phyloP scores from a whole-genome alignment of 106 monocot species.

The Apostasia ramifera region DNA sequence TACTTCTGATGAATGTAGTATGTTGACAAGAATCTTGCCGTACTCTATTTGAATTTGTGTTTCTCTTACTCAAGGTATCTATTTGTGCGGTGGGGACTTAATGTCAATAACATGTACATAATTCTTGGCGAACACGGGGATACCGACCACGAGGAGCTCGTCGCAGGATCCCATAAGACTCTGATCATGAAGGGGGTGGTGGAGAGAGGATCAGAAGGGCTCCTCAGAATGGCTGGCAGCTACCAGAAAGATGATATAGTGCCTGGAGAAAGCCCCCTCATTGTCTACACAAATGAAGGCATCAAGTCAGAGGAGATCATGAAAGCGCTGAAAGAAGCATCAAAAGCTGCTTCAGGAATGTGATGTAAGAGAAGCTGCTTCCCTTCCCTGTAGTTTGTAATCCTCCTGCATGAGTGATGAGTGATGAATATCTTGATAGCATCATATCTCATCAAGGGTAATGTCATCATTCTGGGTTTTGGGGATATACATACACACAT shows the following conservation, averaged over 20 bases:
- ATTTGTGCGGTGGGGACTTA: slow-evolving; percentile 85
- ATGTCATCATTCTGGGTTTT: too few relatives aligned
- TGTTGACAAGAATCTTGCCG: not conserved
- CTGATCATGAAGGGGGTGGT: slow-evolving; percentile 67
- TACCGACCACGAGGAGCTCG: slow-evolving; percentile 82
- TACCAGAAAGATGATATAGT: slow-evolving; percentile 86
- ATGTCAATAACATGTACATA: slow-evolving; percentile 73
- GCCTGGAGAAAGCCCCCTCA: slow-evolving; percentile 62
- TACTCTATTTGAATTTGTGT: too few relatives aligned
- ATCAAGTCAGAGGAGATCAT: slow-evolving; percentile 57
- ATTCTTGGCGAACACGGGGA: slow-evolving; percentile 83
- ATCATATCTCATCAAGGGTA: too few relatives aligned
- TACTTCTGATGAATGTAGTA: not conserved
- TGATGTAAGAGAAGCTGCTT: slow-evolving; percentile 6
- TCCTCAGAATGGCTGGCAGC: slow-evolving; percentile 67
- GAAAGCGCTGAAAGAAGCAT: slow-evolving; percentile 60
- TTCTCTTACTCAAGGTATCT: slow-evolving; percentile 40
- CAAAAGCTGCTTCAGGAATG: slow-evolving; percentile 38
- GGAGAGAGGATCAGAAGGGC: slow-evolving; percentile 71
- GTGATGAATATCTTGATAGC: too few relatives aligned
- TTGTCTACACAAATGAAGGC: slow-evolving; percentile 36
- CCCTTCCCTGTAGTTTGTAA: not conserved
- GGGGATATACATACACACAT: too few relatives aligned
- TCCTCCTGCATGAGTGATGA: too few relatives aligned
- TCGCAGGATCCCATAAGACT: slow-evolving; percentile 88